Base-by-base conservation (phyloP, 306 rosid genomes). In the Quercus rubra region DNA sequence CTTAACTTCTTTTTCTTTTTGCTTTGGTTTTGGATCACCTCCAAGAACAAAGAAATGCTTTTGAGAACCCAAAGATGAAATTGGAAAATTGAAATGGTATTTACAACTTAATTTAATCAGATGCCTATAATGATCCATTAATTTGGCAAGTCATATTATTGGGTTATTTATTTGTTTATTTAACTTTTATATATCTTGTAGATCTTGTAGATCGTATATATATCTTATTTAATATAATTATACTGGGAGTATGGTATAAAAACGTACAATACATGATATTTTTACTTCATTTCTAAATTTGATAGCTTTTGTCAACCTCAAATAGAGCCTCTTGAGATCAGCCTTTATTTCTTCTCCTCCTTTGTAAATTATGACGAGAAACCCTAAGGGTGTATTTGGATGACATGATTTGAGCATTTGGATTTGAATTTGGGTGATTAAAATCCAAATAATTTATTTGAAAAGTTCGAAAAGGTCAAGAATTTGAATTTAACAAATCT, bases 11-110 rank as follows among this genome's bases (percentile, higher is more conserved):
- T 74, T 91, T 75, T 80, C 64, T 27, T 76, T 90, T 59, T 72
- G 86, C 85, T 82, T 85, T 66, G 79, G 77, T 75, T 80, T 88
- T 79, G 89, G 68, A 80, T 84, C 84, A 14, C 92, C 94, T 70
- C 98, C 97, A 33, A 94, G 87, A 80, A 88, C 88, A 57, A 83
- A 80, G 56, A 89, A 89, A 55, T 76, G 78, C 72, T 86, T 88
- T 82, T 75, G 80, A 12, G 73, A 3, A 33, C 49, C 7, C 35
- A 13, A 75, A 57, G 19, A 38, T 33, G 21, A 58, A 41, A 25
- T 6, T 20, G 4, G 23, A 18, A 31, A 73, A 23, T 41, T 13
- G 10, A 21, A 31, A 66, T 13, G 23, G 14, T 31, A 33, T 31
- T 31, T 33, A 31, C 71, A 33, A 33, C 49, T 21, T 6, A 66